Percentiles rank a stretch among this genome's conserved stretches.
These are phyloP conservation scores for Chytriomyces hyalinus DNA, from an alignment of 192 early-diverging fungal species.

Conservation along the genomic window DNA sequence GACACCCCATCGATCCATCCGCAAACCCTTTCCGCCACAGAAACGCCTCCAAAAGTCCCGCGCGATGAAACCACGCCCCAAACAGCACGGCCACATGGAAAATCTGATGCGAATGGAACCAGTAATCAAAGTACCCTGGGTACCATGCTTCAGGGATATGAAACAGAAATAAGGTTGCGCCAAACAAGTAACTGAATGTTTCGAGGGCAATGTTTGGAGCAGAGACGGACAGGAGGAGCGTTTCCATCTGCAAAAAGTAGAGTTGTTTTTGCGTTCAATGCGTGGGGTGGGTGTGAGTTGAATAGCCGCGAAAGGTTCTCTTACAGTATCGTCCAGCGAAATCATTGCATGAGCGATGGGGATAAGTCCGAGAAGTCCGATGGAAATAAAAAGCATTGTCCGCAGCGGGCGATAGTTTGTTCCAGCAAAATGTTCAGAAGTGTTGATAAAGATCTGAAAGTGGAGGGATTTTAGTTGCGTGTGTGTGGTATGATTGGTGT, in stretches of 20 bases:
- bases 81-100: constrained; percentile 83
- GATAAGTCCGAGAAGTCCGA: constrained; percentile 78
- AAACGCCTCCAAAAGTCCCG: constrained; percentile 12
- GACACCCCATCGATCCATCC: not conserved
- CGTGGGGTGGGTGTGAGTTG: not conserved
- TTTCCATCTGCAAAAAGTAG: not conserved
- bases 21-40: constrained; percentile 14
- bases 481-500: not conserved
- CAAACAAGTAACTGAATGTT: constrained; percentile 76
- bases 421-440: constrained; percentile 61
- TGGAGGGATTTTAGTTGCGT: constrained; percentile 2
- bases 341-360: constrained; percentile 67
- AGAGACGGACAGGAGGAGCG: constrained; percentile 60
- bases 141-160: constrained; percentile 83
- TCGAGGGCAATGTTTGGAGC: constrained; percentile 68
- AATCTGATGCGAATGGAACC: constrained; percentile 87
- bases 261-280: too few species aligned
- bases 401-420: constrained; percentile 80
- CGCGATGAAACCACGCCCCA: constrained; percentile 56
- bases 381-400: constrained; percentile 75
- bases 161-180: constrained; percentile 83
- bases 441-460: constrained; percentile 61
- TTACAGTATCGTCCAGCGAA: constrained; percentile 32
- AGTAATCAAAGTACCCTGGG: constrained; percentile 83
- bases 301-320: not conserved